A percentile compares a stretch with the other conserved stretches of the same genome.
Conservation (phyloP, 2,329 filamentous ascomycete genomes). For the Fusarium illudens region DNA sequence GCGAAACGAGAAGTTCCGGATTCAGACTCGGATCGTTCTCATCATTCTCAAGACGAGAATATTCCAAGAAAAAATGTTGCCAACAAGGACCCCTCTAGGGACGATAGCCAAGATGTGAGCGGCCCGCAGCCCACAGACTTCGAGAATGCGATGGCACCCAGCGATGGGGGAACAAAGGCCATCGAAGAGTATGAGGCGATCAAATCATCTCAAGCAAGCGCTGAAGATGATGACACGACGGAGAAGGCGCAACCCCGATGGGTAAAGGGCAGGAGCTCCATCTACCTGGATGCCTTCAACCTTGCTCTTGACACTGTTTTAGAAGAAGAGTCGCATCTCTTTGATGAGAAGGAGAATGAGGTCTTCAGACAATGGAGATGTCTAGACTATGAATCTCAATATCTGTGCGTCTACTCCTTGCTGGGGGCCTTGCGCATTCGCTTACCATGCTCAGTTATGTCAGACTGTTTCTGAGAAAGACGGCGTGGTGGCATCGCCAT, state of each 20-base stretch:
- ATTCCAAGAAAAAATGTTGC: background rate
- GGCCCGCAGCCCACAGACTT: constrained; percentile 44
- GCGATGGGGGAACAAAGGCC: constrained; percentile 73
- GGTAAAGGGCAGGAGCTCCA: constrained; percentile 81
- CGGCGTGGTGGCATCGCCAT: constrained; percentile 88
- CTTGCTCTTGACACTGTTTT: constrained; percentile 89
- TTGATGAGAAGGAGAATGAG: constrained; percentile 78
- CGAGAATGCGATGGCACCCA: constrained; percentile 69
- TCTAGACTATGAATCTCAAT: constrained; percentile 86
- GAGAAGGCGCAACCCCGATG: constrained; percentile 60
- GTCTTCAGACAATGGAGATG: constrained; percentile 80
- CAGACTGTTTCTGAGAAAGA: constrained; percentile 90
- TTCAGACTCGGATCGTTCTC: constrained; percentile 37
- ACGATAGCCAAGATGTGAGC: constrained; percentile 23
- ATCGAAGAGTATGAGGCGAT: constrained; percentile 82
- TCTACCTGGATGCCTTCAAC: constrained; percentile 98
- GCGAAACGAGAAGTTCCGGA: constrained; percentile 40
- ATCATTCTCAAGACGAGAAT: constrained; percentile 24
- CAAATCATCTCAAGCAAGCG: constrained; percentile 61
- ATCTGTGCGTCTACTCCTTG: constrained; percentile 68
- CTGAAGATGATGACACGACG: constrained; percentile 49
- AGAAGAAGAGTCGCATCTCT: constrained; percentile 87
- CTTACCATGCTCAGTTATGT: constrained; percentile 72
- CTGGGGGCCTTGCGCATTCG: background rate
- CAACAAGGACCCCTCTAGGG: constrained; percentile 32